Percentiles rank a stretch among this genome's conserved stretches.
These are phyloP conservation scores for Chaetomium tenue DNA, from an alignment of 495 filamentous ascomycete genomes.

Conservation along the genomic window DNA sequence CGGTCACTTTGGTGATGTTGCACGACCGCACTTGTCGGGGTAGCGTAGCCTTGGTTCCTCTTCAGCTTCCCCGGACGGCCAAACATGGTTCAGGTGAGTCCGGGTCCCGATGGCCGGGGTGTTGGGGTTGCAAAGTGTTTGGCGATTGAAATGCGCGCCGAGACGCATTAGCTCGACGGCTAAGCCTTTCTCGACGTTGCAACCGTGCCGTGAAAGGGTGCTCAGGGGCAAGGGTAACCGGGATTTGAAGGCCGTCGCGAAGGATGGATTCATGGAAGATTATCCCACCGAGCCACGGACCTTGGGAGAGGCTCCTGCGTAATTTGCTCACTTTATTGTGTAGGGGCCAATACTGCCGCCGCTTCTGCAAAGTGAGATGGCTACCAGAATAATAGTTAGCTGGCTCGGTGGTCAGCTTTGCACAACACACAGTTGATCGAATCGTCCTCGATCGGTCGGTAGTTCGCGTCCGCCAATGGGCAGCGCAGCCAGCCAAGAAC, in stretches of 20 bases:
- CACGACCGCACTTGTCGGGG: slow-evolving; percentile 1
- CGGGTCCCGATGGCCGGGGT: slow-evolving; percentile 1
- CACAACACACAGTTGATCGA: background rate
- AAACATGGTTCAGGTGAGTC: background rate
- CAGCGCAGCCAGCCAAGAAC: background rate
- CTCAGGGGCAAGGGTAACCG: background rate
- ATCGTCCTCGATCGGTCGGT: background rate
- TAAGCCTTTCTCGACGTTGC: slow-evolving; percentile 5
- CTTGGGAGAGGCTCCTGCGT: background rate
- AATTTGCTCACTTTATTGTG: background rate
- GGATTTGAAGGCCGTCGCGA: background rate
- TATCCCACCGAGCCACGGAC: background rate
- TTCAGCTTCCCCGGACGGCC: background rate
- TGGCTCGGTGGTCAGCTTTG: background rate
- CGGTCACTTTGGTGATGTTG: background rate
- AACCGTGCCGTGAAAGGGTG: background rate
- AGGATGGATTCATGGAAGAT: background rate
- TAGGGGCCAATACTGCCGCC: background rate
- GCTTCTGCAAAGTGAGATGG: background rate
- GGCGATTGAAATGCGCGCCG: background rate
- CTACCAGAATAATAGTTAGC: background rate
- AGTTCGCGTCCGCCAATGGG: slow-evolving; percentile 10
- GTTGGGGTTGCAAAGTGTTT: background rate
- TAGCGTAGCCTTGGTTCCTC: background rate
- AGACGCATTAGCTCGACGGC: background rate